Evolutionary conservation across 169 alveolate species (phyloP).

Genomic region (Babesia ovata): DNA sequence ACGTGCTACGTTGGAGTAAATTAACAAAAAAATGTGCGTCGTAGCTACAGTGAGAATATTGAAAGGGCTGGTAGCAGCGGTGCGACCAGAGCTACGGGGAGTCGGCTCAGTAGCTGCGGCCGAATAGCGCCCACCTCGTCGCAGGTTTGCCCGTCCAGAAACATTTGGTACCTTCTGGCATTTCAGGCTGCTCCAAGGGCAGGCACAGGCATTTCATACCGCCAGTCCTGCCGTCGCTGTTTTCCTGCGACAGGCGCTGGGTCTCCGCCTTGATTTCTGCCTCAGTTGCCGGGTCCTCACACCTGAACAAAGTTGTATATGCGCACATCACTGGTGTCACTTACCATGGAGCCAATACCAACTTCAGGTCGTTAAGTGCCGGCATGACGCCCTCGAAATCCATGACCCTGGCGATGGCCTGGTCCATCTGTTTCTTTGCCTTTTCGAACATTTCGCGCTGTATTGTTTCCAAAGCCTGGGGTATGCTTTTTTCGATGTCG

Average conservation of each 20-base stretch:
- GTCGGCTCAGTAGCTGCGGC: constrained; percentile 91
- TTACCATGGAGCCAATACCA: constrained; percentile 89
- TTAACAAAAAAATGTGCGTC: neutral
- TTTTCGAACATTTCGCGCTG: constrained; percentile 69
- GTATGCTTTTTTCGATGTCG: constrained; percentile 56
- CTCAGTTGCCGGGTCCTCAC: constrained; percentile 82
- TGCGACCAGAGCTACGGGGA: neutral
- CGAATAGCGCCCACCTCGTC: constrained; percentile 89
- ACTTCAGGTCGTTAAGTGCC: constrained; percentile 78
- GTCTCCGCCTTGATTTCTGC: constrained; percentile 78
- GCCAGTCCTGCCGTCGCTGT: constrained; percentile 77
- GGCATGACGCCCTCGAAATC: constrained; percentile 82
- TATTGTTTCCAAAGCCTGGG: constrained; percentile 71
- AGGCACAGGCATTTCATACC: constrained; percentile 96
- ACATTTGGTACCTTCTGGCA: constrained; percentile 90
- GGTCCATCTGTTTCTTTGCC: constrained; percentile 74
- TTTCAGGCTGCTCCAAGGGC: constrained; percentile 91
- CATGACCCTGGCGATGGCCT: constrained; percentile 68
- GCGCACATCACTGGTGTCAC: neutral
- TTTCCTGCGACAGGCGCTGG: constrained; percentile 56
- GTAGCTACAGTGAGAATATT: neutral
- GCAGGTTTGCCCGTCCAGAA: constrained; percentile 95
- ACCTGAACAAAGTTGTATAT: constrained; percentile 25
- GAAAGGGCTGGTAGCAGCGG: neutral
- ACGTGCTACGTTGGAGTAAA: neutral